Base-by-base conservation (phyloP, 1,139 yeast genomes). In the Meyerozyma carpophila region DNA sequence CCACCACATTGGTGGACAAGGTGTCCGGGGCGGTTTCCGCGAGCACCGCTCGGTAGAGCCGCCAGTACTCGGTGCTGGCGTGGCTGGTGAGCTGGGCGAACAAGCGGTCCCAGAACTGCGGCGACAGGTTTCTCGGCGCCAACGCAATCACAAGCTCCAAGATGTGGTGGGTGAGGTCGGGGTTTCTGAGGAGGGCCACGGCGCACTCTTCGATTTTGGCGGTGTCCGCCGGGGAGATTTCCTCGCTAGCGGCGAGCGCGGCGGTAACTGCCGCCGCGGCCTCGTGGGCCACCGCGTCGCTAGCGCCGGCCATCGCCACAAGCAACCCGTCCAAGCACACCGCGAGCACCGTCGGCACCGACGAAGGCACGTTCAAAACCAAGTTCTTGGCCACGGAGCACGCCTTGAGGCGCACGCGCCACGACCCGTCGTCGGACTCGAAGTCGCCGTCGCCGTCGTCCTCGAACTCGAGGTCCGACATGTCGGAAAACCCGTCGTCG, bases 391-490 rank as follows among this genome's bases (percentile, higher is more conserved):
- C 57, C 29, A 83, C 58, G 24, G 66, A 63, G 2, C 80, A 73
- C 0, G 89, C 66, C 44, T 74, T 75, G 37, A 79, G 69, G 46
- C 95, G 70, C 31, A 88, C 60, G 51, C 81, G 82, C 88, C 94
- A 84, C 1, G 87, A 78, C 26, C 81, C 79, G 52, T 84, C 90
- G 24, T 55, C 64, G 13, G 54, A 54, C 37, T 53, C 58, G 18
- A 45, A 50, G 6, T 27, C 41, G 14, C 52, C 55, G 38, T 49
- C 51, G 14, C 60, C 65, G 39, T 70, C 79, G 37, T 69, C 77
- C 29, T 73, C 75, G 42, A 62, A 62, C 20, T 56, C 65, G 16
- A 65, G 61, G 25, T 57, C 67, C 9, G 65, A 68, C 18, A 65
- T 73, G 28, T 65, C 67, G 26, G 26, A 34, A 9, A 7, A 20